Evolutionary conservation across 2,329 filamentous ascomycete genomes (phyloP).

Genomic region (Xylariomycetidae sp.): DNA sequence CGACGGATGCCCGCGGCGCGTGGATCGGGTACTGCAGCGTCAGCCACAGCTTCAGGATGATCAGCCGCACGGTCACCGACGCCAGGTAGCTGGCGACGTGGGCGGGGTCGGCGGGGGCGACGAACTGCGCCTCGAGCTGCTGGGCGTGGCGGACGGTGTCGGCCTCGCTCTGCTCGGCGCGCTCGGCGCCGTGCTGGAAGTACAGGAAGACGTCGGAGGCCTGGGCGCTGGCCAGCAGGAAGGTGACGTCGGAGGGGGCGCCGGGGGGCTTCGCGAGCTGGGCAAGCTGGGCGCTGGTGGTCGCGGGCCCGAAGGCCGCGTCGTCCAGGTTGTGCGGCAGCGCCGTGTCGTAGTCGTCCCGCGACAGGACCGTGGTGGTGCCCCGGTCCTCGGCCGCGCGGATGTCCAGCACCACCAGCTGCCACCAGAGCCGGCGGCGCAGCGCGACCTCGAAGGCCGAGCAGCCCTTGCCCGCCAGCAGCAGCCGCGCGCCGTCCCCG

Average conservation of each 20-base stretch:
- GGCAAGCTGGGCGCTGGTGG: constrained; percentile 22
- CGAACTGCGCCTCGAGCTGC: constrained; percentile 33
- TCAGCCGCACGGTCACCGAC: constrained; percentile 33
- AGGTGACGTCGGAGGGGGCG: constrained; percentile 35
- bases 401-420: constrained; percentile 56
- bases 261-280: constrained; percentile 34
- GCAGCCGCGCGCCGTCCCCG: constrained; percentile 25
- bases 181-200: constrained; percentile 23
- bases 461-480: constrained; percentile 18
- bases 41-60: constrained; percentile 42
- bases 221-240: constrained; percentile 34
- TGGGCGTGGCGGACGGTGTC: constrained; percentile 35
- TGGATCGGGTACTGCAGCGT: constrained; percentile 39
- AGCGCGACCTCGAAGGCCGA: constrained; percentile 52
- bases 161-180: constrained; percentile 26
- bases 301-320: constrained; percentile 38
- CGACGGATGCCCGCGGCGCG: constrained; percentile 7
- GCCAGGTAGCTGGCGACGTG: constrained; percentile 32
- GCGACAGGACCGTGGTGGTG: constrained; percentile 35
- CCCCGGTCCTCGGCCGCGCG: constrained; percentile 50
- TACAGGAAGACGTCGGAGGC: constrained; percentile 34
- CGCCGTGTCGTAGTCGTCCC: constrained; percentile 38
- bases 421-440: constrained; percentile 56
- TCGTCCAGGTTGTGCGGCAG: constrained; percentile 50
- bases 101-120: constrained; percentile 27